Evolutionary conservation across 2,329 filamentous ascomycete species (phyloP).

Genomic region (Fonsecaea pedrosoi): DNA sequence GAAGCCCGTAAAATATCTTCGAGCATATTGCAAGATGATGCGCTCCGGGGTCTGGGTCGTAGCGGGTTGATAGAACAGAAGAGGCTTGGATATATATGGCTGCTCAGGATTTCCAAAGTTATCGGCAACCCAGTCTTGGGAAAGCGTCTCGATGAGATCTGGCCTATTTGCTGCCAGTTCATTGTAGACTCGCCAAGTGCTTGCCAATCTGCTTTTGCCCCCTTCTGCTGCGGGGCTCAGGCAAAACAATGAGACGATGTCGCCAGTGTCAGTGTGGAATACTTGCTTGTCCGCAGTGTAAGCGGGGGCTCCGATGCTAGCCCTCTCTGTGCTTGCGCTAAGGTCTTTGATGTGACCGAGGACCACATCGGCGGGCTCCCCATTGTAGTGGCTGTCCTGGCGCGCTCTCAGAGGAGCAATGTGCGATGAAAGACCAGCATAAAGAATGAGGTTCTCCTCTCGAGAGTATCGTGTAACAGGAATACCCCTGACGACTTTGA

Average conservation of each 20-base stretch:
- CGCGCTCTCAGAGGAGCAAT: conserved; percentile 49
- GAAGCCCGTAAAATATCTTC: conserved; percentile 64
- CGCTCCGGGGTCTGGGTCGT: conserved; percentile 57
- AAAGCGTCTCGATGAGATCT: conserved; percentile 60
- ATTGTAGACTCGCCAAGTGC: conserved; percentile 62
- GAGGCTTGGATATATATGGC: conserved; percentile 54
- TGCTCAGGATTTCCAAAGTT: conserved; percentile 58
- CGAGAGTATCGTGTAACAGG: conserved; percentile 46
- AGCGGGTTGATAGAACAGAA: conserved; percentile 60
- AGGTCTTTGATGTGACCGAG: conserved; percentile 70
- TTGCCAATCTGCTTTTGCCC: conserved; percentile 61
- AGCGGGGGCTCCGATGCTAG: conserved; percentile 52
- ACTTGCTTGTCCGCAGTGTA: conserved; percentile 61
- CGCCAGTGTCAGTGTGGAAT: conserved; percentile 64
- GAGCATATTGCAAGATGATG: conserved; percentile 66
- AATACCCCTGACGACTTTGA: conserved; percentile 54
- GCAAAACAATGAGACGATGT: conserved; percentile 60
- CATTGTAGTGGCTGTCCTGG: conserved; percentile 54
- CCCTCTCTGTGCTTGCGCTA: conserved; percentile 46
- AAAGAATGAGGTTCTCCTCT: conserved; percentile 51
- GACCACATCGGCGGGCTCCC: conserved; percentile 59
- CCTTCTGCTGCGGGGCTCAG: conserved; percentile 56
- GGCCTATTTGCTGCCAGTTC: conserved; percentile 60
- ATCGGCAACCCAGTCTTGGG: conserved; percentile 58
- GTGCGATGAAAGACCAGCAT: conserved; percentile 52